Conservation (phyloP, 139 green algal genomes). For the Tetratostichococcus sp. region DNA sequence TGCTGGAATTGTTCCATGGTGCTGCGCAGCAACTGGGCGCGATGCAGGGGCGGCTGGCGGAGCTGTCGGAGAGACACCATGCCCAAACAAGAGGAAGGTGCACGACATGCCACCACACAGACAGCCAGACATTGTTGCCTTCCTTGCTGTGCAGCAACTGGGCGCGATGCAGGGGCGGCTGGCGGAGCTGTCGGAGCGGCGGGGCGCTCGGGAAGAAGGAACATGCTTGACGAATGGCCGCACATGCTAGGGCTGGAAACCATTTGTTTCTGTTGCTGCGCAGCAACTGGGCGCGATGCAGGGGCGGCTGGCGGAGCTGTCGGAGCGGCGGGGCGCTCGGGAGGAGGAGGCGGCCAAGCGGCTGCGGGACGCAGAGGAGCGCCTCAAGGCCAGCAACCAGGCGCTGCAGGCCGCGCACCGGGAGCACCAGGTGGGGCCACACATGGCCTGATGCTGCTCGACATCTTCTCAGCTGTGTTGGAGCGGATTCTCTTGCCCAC, state of each 20-base stretch:
- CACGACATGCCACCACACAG: too few relatives aligned
- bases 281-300: not conserved
- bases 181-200: not conserved
- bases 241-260: too few relatives aligned
- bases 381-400: conserved; percentile 12
- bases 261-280: not conserved
- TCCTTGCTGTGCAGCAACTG: too few relatives aligned
- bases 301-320: conserved; percentile 2
- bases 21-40: too few relatives aligned
- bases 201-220: not conserved
- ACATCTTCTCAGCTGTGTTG: too few relatives aligned
- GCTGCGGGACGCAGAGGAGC: conserved; percentile 4
- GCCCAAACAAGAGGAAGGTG: too few relatives aligned
- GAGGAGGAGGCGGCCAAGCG: not conserved
- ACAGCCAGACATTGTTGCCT: too few relatives aligned
- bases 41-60: conserved; percentile 4
- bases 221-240: too few relatives aligned
- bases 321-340: not conserved
- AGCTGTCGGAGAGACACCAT: too few relatives aligned
- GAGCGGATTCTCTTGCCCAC: too few relatives aligned
- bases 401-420: conserved; percentile 17
- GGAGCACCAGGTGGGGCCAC: not conserved
- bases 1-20: too few relatives aligned
- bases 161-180: conserved; percentile 3
- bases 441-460: too few relatives aligned